phyloP scores from a whole-genome alignment of 805 yeast genomes.

The Lachancea fermentati region DNA sequence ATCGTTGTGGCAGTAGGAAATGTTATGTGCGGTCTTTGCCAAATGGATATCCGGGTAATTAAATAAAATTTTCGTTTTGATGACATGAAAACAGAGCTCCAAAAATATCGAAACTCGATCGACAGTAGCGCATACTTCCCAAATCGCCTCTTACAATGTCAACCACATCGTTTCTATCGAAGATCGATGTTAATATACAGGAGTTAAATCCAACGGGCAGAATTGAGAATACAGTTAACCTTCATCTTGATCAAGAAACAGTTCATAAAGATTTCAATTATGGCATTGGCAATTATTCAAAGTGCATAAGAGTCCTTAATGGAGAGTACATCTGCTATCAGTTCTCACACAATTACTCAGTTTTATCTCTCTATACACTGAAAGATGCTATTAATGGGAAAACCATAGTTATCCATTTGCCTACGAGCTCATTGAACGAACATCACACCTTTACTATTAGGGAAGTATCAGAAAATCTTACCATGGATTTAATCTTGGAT shows the following conservation, averaged over 20 bases:
- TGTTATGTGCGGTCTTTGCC: too few relatives aligned
- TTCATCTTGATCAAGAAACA: conserved; percentile 14
- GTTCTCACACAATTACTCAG: conserved; percentile 17
- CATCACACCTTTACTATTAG: conserved; percentile 20
- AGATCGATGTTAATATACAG: conserved; percentile 24
- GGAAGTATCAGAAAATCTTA: conserved; percentile 9
- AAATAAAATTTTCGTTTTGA: too few relatives aligned
- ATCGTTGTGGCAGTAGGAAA: too few relatives aligned
- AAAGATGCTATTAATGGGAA: conserved; percentile 16
- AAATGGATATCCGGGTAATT: too few relatives aligned
- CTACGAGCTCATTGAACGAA: conserved; percentile 20
- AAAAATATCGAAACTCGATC: too few relatives aligned
- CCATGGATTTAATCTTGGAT: conserved; percentile 23
- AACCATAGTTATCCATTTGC: conserved; percentile 23
- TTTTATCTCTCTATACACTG: conserved; percentile 22
- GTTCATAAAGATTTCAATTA: conserved; percentile 8
- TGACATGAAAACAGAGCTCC: too few relatives aligned
- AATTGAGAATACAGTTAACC: conserved; percentile 14
- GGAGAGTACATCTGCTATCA: conserved; percentile 25
- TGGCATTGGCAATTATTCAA: conserved; percentile 18
- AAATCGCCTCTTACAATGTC: too few relatives aligned
- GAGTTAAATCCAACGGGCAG: conserved; percentile 13
- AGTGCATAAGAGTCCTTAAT: conserved; percentile 14
- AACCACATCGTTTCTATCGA: conserved; percentile 17
- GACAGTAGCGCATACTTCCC: too few relatives aligned